These are phyloP conservation scores for Aspergillus sparsus DNA, from an alignment of 495 filamentous ascomycete species.

Conservation along the genomic window DNA sequence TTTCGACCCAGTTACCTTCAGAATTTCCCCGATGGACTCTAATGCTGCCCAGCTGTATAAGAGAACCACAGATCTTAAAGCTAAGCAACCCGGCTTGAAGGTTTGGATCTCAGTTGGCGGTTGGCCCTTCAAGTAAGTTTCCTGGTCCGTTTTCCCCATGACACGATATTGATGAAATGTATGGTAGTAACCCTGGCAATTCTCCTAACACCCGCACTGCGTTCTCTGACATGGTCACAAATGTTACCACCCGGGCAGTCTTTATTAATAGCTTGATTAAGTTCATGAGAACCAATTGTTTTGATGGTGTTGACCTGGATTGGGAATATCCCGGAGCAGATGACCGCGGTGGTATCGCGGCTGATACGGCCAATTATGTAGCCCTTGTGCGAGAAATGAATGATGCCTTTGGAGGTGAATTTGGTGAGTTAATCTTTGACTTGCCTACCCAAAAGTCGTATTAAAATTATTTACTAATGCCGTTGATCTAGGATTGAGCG, in stretches of 20 bases:
- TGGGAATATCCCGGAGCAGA: constrained; percentile 28
- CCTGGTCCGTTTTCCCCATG: no score
- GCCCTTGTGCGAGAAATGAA: constrained; percentile 18
- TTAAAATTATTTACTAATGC: no score
- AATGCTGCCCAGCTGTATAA: not conserved
- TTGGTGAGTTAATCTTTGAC: no score
- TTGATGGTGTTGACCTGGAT: constrained; percentile 55
- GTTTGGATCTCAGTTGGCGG: constrained; percentile 15
- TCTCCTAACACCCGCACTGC: not conserved
- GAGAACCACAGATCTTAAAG: constrained; percentile 10
- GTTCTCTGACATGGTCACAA: constrained; percentile 25
- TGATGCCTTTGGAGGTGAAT: not conserved
- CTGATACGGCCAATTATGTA: constrained; percentile 44
- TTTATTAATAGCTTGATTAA: constrained; percentile 40
- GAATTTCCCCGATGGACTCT: constrained; percentile 9
- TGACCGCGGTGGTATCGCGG: constrained; percentile 44
- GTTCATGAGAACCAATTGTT: constrained; percentile 46
- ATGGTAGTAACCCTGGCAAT: not conserved
- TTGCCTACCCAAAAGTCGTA: no score
- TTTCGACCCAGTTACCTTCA: constrained; percentile 7
- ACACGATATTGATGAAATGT: no score
- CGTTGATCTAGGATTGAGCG: not conserved
- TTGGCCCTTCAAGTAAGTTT: constrained; percentile 10
- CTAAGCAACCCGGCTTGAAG: not conserved
- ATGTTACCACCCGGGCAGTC: constrained; percentile 23